Percentiles rank a stretch among this genome's conserved stretches.
Conservation (phyloP, 257 asterid genomes). For the Jacaranda copaia region DNA sequence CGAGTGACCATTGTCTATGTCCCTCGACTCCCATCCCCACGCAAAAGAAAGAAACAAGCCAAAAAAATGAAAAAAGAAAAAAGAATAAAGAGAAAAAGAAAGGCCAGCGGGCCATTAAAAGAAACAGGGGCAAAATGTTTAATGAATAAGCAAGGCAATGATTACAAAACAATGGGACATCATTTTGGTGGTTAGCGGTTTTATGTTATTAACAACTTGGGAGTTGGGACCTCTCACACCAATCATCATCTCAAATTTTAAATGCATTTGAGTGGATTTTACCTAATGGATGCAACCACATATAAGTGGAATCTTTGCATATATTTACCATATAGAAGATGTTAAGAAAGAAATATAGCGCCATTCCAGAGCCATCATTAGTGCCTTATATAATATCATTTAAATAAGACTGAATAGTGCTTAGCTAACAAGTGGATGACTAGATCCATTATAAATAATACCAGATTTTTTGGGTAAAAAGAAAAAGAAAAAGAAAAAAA, state of each 20-base stretch:
- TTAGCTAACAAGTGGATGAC: conserved; percentile 20
- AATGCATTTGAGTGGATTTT: conserved; percentile 22
- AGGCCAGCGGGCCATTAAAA: neutral
- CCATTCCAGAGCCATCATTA: conserved; percentile 24
- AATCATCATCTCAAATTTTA: conserved; percentile 8
- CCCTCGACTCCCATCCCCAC: too few species aligned
- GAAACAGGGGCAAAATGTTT: neutral
- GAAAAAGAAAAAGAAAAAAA: too few species aligned
- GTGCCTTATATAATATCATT: conserved; percentile 1
- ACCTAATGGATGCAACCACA: conserved; percentile 36
- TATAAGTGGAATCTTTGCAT: conserved; percentile 36
- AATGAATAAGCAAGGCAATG: conserved; percentile 1
- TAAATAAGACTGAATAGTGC: neutral
- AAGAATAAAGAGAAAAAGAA: neutral
- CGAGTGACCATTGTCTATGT: too few species aligned
- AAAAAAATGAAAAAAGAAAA: too few species aligned
- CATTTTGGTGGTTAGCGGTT: conserved; percentile 21
- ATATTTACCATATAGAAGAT: neutral
- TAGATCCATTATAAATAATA: neutral
- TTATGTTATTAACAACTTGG: conserved; percentile 22
- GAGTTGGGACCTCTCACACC: neutral
- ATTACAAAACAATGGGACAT: conserved; percentile 21
- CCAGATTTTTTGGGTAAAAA: neutral
- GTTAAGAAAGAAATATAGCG: too few species aligned
- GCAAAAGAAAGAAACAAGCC: too few species aligned